Conservation (phyloP, 306 rosid species). For the Vachellia collinsii region DNA sequence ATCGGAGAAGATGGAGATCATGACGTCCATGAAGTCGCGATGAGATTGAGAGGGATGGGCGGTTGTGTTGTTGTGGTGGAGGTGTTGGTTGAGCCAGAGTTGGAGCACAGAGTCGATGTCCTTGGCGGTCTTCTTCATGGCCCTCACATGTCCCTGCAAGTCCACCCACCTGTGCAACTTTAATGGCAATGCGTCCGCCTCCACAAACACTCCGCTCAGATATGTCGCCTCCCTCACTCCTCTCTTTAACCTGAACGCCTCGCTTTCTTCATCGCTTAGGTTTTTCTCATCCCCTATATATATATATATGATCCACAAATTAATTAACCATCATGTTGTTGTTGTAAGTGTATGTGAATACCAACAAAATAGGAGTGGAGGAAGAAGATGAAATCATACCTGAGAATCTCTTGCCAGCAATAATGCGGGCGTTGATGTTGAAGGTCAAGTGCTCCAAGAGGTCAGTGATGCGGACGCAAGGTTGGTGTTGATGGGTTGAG, state of each 20-base stretch:
- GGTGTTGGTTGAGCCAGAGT: conserved; percentile 57
- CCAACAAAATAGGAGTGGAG: neutral
- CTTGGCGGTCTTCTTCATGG: conserved; percentile 55
- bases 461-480: conserved; percentile 41
- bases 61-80: conserved; percentile 10
- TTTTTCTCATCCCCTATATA: neutral
- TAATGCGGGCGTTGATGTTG: conserved; percentile 45
- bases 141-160: conserved; percentile 50
- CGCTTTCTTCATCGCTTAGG: conserved; percentile 30
- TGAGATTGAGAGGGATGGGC: too few relatives aligned
- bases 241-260: conserved; percentile 40
- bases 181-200: conserved; percentile 45
- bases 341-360: too few relatives aligned
- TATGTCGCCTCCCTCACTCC: conserved; percentile 50
- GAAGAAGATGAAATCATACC: neutral
- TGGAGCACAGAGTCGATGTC: conserved; percentile 46
- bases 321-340: too few relatives aligned
- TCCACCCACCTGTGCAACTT: conserved; percentile 48
- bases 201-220: conserved; percentile 59
- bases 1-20: conserved; percentile 45
- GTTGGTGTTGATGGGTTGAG: conserved; percentile 6
- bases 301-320: too few relatives aligned
- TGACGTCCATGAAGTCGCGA: conserved; percentile 46
- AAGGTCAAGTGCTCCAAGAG: conserved; percentile 59
- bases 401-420: conserved; percentile 58